A percentile compares a stretch with the other conserved stretches of the same genome.
Evolutionary conservation across 169 alveolate genomes (phyloP).

Genomic region (Eimeria necatrix): DNA sequence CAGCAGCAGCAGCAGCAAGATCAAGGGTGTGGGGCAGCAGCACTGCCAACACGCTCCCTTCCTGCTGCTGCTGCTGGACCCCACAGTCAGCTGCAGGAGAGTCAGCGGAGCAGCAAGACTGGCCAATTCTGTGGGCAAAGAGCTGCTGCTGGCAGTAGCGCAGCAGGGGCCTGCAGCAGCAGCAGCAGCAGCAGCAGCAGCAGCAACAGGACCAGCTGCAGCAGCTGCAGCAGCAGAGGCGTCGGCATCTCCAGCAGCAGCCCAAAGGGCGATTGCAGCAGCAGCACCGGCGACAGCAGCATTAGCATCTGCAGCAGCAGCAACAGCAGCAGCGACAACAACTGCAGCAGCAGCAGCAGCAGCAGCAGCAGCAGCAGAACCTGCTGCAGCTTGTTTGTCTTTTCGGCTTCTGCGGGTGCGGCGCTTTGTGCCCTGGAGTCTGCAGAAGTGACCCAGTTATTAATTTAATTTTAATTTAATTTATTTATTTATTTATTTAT

Average conservation of each 20-base stretch:
- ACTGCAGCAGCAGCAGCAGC: no score
- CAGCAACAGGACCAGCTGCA: slow-evolving; percentile 7
- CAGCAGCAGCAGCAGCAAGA: no score
- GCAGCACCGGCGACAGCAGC: not conserved
- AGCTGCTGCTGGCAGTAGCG: not conserved
- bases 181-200: not conserved
- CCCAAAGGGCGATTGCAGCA: not conserved
- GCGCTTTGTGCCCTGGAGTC: not conserved
- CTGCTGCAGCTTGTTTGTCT: not conserved
- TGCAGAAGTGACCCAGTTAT: not conserved
- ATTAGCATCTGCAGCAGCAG: not conserved
- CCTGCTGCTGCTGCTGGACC: not conserved
- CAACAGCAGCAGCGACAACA: not conserved
- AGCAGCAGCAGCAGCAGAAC: no score
- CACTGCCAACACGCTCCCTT: not conserved
- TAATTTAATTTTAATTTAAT: no score
- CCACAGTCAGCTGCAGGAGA: not conserved
- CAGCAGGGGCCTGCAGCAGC: not conserved
- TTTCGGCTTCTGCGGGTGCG: not conserved
- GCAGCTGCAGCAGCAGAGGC: slow-evolving; percentile 19
- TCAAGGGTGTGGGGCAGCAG: not conserved
- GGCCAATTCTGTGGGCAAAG: not conserved
- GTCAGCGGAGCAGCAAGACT: not conserved
- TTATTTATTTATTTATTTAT: no score
- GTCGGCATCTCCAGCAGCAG: not conserved